These are phyloP conservation scores for Claviceps arundinis DNA, from an alignment of 2,329 filamentous ascomycete species.

Conservation along the genomic window DNA sequence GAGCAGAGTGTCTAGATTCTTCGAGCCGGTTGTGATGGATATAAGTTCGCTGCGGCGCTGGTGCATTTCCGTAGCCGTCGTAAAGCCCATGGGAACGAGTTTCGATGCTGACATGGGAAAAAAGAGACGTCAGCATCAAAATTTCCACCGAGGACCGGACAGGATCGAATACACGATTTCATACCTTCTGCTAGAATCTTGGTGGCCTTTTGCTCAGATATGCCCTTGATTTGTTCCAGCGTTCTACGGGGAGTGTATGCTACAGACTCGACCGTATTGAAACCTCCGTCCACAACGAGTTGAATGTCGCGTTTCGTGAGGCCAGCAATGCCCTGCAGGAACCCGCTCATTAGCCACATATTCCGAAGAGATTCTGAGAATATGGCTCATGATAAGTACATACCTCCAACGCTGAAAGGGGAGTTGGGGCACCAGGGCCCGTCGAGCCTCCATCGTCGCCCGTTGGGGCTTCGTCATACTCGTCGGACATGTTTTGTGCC, in stretches of 20 bases:
- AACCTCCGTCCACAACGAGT: constrained; percentile 80
- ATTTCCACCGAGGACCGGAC: no score
- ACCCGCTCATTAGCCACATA: not conserved
- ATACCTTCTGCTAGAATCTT: constrained; percentile 83
- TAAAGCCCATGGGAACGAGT: constrained; percentile 96
- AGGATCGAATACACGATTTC: constrained; percentile 4
- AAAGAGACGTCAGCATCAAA: constrained; percentile 6
- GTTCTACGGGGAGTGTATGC: constrained; percentile 78
- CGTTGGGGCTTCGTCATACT: constrained; percentile 53
- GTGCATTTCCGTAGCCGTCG: constrained; percentile 98
- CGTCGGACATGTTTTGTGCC: constrained; percentile 28
- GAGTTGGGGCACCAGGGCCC: constrained; percentile 87
- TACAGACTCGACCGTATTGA: constrained; percentile 88
- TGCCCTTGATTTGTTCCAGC: constrained; percentile 92
- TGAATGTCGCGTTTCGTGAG: constrained; percentile 94
- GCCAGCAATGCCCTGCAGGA: constrained; percentile 61
- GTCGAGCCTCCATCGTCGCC: constrained; percentile 59
- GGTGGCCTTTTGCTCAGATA: constrained; percentile 89
- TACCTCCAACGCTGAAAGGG: constrained; percentile 74
- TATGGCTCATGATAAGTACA: constrained; percentile 9
- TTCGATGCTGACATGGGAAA: constrained; percentile 75
- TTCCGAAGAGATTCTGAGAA: not conserved
- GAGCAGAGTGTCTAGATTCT: constrained; percentile 88
- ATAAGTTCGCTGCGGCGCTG: constrained; percentile 92
- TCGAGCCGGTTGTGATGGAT: constrained; percentile 94